Conservation (phyloP, 176 grass and related monocot species). For the Poa annua region DNA sequence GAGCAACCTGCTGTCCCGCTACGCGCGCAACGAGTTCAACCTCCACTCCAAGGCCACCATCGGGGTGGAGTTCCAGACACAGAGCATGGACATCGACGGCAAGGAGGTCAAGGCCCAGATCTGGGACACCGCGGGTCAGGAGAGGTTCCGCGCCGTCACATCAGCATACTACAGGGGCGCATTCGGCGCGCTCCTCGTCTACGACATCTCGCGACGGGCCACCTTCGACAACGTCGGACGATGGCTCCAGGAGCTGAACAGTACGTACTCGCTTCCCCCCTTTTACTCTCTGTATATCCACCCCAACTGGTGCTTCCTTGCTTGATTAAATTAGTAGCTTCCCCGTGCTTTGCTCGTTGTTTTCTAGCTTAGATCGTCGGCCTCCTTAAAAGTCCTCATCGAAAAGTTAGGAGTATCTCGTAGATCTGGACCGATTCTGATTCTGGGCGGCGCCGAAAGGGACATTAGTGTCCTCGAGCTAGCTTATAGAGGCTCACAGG, state of each 20-base stretch:
- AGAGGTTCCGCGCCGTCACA: slow-evolving; percentile 75
- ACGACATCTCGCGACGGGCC: slow-evolving; percentile 63
- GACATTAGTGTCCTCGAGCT: too few relatives aligned
- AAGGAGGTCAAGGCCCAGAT: slow-evolving; percentile 98
- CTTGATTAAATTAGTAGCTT: neutral
- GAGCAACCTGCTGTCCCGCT: slow-evolving; percentile 66
- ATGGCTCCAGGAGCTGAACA: slow-evolving; percentile 70
- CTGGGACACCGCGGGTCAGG: slow-evolving; percentile 97
- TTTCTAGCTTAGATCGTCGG: neutral
- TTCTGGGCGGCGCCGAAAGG: neutral
- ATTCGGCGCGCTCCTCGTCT: slow-evolving; percentile 69
- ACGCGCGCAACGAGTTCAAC: slow-evolving; percentile 75
- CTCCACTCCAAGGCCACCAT: slow-evolving; percentile 78
- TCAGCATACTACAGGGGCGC: slow-evolving; percentile 69
- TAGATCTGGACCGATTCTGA: slow-evolving; percentile 39
- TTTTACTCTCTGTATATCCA: neutral
- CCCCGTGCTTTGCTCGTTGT: neutral
- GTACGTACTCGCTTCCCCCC: neutral
- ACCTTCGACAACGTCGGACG: slow-evolving; percentile 65
- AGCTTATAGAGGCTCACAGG: neutral
- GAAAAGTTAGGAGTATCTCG: neutral
- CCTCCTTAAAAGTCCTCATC: neutral
- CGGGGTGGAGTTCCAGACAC: slow-evolving; percentile 78
- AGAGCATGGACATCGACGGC: slow-evolving; percentile 68
- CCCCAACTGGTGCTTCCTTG: neutral